Evolutionary conservation across 345 rosid species (phyloP).

Genomic region (Eucalyptus pauciflora): DNA sequence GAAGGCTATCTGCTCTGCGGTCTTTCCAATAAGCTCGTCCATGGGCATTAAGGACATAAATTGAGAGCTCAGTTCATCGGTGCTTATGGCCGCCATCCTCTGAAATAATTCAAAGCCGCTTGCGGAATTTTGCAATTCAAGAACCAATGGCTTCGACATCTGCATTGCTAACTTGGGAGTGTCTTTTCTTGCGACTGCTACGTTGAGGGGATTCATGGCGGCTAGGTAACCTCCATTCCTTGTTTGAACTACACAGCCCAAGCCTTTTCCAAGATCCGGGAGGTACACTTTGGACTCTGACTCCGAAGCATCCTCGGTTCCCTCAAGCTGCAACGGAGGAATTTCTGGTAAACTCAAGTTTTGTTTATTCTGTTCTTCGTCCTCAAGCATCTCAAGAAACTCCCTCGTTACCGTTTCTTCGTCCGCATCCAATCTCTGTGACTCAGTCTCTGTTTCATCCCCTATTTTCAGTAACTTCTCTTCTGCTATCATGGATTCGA

Average conservation of each 20-base stretch:
- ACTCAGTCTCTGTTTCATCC: slow-evolving; percentile 33
- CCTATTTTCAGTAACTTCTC: slow-evolving; percentile 24
- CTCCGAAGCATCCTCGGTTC: slow-evolving; percentile 21
- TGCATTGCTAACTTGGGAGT: slow-evolving; percentile 90
- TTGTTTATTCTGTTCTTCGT: slow-evolving; percentile 30
- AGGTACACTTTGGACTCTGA: slow-evolving; percentile 45
- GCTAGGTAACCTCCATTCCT: slow-evolving; percentile 86
- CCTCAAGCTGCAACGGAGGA: slow-evolving; percentile 38
- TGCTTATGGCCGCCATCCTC: slow-evolving; percentile 46
- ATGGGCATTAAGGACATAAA: slow-evolving; percentile 53
- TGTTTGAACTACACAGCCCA: slow-evolving; percentile 85
- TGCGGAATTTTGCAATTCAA: slow-evolving; percentile 11
- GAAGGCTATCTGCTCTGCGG: slow-evolving; percentile 94
- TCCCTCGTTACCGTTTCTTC: slow-evolving; percentile 82
- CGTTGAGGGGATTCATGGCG: slow-evolving; percentile 75
- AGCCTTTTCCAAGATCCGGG: slow-evolving; percentile 81
- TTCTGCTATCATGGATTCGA: slow-evolving; percentile 73
- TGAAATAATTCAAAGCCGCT: slow-evolving; percentile 76
- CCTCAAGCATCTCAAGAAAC: slow-evolving; percentile 82
- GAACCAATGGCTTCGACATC: slow-evolving; percentile 66
- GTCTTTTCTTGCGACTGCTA: slow-evolving; percentile 50
- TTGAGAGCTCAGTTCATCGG: slow-evolving; percentile 51
- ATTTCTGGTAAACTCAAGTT: slow-evolving; percentile 26
- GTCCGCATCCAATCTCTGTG: slow-evolving; percentile 66
- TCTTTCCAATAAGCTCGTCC: slow-evolving; percentile 81